phyloP scores from a whole-genome alignment of 31 red algal species.

The Asparagopsis taxiformis region DNA sequence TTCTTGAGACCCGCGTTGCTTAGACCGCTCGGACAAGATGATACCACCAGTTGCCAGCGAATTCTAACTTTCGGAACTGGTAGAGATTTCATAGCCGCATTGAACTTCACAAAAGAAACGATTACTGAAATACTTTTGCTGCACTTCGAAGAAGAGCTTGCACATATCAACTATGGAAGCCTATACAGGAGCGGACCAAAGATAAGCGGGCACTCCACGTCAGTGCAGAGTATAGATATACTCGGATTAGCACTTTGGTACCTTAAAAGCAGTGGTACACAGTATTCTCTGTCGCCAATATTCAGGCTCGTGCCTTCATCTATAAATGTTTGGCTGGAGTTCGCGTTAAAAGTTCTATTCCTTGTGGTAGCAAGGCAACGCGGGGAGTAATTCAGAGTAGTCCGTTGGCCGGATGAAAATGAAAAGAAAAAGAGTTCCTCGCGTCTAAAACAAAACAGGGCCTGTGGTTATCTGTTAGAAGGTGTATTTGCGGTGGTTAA shows the following conservation, averaged over 20 bases:
- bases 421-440: neutral
- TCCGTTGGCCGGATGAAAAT: neutral
- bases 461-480: neutral
- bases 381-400: neutral
- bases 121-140: conserved; percentile 11
- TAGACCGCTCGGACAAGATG: no score
- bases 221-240: neutral
- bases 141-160: neutral
- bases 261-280: neutral
- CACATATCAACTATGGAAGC: neutral
- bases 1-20: no score
- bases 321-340: neutral
- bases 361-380: neutral
- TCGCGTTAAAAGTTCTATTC: neutral
- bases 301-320: neutral
- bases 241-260: neutral
- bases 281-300: neutral
- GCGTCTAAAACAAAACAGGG: neutral
- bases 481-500: neutral
- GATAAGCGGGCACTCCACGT: neutral
- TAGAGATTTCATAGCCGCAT: conserved; percentile 14
- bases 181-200: neutral
- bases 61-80: conserved; percentile 3
- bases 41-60: no score
- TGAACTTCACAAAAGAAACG: conserved; percentile 2